Percentiles rank a stretch among this genome's conserved stretches.
These are phyloP conservation scores for Pseudevernia furfuracea DNA, from an alignment of 495 filamentous ascomycete genomes.

Conservation along the genomic window DNA sequence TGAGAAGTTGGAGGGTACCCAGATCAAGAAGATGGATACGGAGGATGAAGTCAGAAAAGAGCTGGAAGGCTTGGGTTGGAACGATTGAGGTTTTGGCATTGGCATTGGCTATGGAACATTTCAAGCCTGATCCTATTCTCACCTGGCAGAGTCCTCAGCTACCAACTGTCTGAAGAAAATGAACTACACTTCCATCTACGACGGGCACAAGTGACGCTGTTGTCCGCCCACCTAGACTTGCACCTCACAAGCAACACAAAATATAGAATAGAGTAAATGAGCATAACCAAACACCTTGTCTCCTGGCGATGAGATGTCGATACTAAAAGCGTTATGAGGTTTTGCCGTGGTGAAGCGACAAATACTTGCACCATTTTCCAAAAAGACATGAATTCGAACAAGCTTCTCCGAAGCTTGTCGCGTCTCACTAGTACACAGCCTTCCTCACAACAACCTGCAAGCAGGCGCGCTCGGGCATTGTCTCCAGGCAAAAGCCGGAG, in stretches of 20 bases:
- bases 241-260: neutral
- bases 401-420: neutral
- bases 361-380: neutral
- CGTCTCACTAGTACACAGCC: neutral
- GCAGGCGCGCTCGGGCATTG: neutral
- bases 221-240: neutral
- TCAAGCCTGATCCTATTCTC: neutral
- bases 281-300: neutral
- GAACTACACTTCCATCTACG: neutral
- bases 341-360: neutral
- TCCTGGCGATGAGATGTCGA: neutral
- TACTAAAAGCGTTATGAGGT: neutral
- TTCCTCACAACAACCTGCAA: constrained; percentile 13
- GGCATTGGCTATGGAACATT: neutral
- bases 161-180: neutral
- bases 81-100: constrained; percentile 5
- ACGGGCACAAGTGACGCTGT: neutral
- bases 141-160: neutral
- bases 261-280: neutral
- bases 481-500: neutral
- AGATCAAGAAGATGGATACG: constrained; percentile 95
- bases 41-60: constrained; percentile 77
- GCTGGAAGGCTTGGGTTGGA: constrained; percentile 55
- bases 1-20: constrained; percentile 95
- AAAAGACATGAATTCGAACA: neutral